These are phyloP conservation scores for Cicer pinnatifidum DNA, from an alignment of 306 rosid species.

Conservation along the genomic window DNA sequence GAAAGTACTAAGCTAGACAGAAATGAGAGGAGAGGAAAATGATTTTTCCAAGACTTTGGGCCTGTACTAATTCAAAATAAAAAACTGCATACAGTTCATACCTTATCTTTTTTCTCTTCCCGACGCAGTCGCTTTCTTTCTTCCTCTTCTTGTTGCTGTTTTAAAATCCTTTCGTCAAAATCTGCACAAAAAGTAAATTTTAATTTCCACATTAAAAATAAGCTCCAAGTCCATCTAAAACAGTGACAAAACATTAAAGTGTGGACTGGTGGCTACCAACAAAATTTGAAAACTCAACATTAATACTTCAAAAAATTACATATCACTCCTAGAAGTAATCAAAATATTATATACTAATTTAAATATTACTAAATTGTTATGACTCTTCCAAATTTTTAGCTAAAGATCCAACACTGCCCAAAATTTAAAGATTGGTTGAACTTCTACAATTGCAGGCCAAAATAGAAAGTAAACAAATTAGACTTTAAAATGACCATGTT, in stretches of 20 bases:
- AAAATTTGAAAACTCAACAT: conserved; percentile 1
- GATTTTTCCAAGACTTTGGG: conserved; percentile 23
- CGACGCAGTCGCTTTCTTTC: conserved; percentile 86
- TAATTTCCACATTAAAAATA: background rate
- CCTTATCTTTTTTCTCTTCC: conserved; percentile 96
- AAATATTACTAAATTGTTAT: background rate
- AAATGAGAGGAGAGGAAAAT: background rate
- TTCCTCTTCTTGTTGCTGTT: conserved; percentile 97
- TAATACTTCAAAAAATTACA: background rate
- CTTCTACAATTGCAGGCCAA: conserved; percentile 25
- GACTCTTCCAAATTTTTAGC: conserved; percentile 1
- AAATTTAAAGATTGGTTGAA: conserved; percentile 23
- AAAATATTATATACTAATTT: background rate
- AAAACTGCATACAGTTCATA: conserved; percentile 40
- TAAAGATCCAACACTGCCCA: background rate
- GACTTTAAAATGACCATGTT: conserved; percentile 15
- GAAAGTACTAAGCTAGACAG: background rate
- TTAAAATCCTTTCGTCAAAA: conserved; percentile 89
- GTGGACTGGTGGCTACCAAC: background rate
- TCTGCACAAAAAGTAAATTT: no score
- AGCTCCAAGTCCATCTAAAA: conserved; percentile 9
- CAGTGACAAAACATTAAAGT: background rate
- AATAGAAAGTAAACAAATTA: background rate
- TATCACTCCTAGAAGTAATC: background rate
- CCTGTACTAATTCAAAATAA: conserved; percentile 2